Evolutionary conservation across 345 rosid species (phyloP), one percentile per base, ranked within the genome.

Genomic region (Isatis tinctoria): DNA sequence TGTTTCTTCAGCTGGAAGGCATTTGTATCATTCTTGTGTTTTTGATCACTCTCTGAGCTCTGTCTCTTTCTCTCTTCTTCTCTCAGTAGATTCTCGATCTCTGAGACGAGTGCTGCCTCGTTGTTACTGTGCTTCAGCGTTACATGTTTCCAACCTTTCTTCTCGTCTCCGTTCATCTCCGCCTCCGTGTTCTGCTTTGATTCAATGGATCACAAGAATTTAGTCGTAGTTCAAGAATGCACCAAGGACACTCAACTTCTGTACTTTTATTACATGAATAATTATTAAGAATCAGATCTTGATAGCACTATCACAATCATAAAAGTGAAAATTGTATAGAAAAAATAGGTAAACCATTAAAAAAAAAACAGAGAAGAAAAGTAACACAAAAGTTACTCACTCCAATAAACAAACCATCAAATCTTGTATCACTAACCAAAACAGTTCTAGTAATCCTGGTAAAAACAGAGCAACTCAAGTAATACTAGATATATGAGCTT

Each of bases 71-170:
- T 63, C 67, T 72, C 65, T 76, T 71, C 79, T 53, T 83, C 67
- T 80, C 78, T 61, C 2, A 76, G 56, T 12, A 70, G 72, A 56
- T 22, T 70, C 58, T 76, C 75, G 2, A 76, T 76, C 67, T 76
- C 80, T 6, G 80, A 76, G 9, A 76, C 80, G 1, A 76, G 75
- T 37, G 45, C 65, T 27, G 80, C 80, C 65, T 76, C 75, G 2
- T 70, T 76, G 44, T 20, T 58, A 22, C 80, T 76, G 56, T 76
- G 80, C 22, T 76, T 76, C 18, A 76, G 75, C 30, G 45, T 76
- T 36, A 70, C 75, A 52, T 83, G 74, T 76, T 78, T 52, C 79
- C 86, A 71, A 24, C 70, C 45, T 62, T 83, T 63, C 77, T 69
- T 65, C 69, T 69, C 78, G 37, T 67, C 72, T 22, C 60, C 52